Evolutionary conservation across 768 basidiomycete species (phyloP).

Genomic region (Phaeotremella skinneri): DNA sequence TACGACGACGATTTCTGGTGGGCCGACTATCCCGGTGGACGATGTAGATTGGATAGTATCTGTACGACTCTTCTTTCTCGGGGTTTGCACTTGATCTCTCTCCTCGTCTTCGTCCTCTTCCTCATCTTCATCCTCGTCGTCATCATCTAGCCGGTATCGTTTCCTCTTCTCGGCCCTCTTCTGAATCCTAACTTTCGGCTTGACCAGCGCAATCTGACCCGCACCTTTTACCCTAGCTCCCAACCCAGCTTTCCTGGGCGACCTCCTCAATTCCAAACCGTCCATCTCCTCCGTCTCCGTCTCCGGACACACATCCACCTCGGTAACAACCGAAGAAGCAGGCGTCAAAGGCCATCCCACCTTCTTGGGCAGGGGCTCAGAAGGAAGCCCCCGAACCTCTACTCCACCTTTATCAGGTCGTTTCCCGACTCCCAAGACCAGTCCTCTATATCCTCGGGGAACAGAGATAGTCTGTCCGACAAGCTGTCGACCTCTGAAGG

Average conservation of each 20-base stretch:
- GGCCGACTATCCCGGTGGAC: conserved; percentile 9
- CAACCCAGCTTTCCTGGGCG: conserved; percentile 13
- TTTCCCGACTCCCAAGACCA: conserved; percentile 23
- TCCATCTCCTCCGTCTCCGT: background rate
- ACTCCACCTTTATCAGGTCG: conserved; percentile 26
- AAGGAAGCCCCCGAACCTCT: conserved; percentile 8
- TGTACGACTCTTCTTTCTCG: conserved; percentile 7
- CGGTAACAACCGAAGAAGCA: conserved; percentile 14
- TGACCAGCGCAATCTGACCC: conserved; percentile 36
- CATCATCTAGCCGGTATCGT: conserved; percentile 33
- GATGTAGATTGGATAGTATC: background rate
- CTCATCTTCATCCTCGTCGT: conserved; percentile 26
- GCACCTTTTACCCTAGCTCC: conserved; percentile 26
- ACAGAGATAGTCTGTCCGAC: conserved; percentile 32
- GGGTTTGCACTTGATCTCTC: conserved; percentile 4
- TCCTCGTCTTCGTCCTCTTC: conserved; percentile 3
- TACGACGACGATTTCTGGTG: conserved; percentile 22
- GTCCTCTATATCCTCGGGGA: conserved; percentile 34
- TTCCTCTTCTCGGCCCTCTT: conserved; percentile 15
- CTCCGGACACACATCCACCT: background rate
- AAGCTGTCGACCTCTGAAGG: conserved; percentile 38
- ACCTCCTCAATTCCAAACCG: conserved; percentile 8
- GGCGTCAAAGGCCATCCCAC: conserved; percentile 25
- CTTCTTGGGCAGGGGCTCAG: background rate
- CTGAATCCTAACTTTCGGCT: conserved; percentile 20